Evolutionary conservation across 257 asterid species (phyloP).

Genomic region (Primulina eburnea): DNA sequence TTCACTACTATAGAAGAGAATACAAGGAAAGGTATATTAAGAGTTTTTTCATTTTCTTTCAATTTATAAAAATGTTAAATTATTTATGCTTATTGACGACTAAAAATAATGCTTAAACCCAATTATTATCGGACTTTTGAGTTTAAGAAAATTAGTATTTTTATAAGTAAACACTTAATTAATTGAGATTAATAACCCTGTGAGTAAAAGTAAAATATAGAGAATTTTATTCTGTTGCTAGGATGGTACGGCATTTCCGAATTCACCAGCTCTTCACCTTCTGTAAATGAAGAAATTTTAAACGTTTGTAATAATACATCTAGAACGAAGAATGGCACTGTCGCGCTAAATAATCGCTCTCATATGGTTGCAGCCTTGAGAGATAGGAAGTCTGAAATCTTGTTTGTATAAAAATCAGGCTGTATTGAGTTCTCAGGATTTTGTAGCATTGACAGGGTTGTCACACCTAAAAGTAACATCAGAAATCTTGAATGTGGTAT

Average conservation of each 20-base stretch:
- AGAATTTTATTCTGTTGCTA: neutral
- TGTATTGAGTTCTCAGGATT: constrained; percentile 69
- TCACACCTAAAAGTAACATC: constrained; percentile 55
- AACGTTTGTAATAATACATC: neutral
- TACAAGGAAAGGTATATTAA: too few relatives aligned
- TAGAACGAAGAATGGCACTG: neutral
- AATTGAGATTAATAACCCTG: too few relatives aligned
- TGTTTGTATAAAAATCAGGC: constrained; percentile 87
- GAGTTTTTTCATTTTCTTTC: too few relatives aligned
- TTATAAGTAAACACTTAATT: too few relatives aligned
- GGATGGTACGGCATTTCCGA: neutral
- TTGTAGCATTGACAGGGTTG: constrained; percentile 71
- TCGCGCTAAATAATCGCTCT: constrained; percentile 15
- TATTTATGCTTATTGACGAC: too few relatives aligned
- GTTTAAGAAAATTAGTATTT: too few relatives aligned
- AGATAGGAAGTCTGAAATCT: constrained; percentile 83
- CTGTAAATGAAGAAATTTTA: neutral
- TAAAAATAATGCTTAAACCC: too few relatives aligned
- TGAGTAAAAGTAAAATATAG: neutral
- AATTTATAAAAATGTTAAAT: too few relatives aligned
- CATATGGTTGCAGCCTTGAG: constrained; percentile 68
- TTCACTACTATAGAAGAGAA: too few relatives aligned
- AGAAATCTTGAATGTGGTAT: neutral
- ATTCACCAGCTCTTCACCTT: constrained; percentile 7
- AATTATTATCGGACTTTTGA: too few relatives aligned